Evolutionary conservation across 176 grass and related monocot genomes (phyloP), one percentile per base, ranked within the genome.

Genomic region (Cocos nucifera): DNA sequence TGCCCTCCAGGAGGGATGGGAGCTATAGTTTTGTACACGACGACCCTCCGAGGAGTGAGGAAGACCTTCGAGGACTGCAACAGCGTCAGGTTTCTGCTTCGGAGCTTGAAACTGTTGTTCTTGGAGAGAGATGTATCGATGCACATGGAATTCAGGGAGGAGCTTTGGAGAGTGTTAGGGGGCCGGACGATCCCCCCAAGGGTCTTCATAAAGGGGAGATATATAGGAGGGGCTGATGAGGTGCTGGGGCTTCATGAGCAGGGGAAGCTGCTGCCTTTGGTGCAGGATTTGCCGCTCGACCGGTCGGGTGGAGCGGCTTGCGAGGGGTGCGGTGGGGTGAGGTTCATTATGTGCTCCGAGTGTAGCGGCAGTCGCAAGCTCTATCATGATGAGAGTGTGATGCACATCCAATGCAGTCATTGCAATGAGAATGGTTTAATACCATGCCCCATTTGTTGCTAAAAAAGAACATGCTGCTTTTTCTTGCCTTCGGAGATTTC

Each of bases 101-200:
- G 88, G 59, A 79, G 76, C 67, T 79, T 94, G 51, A 70, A 70
- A 58, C 49, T 73, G 20, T 16, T 69, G 21, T 88, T 88, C 75
- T 81, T 88, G 48, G 89, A 94, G 72, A 79, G 84, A 5, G 89
- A 94, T 69, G 79, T 94, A 32, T 94, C 89, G 54, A 88, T 94
- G 89, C 84, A 94, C 79, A 64, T 82, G 10, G 89, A 78, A 0
- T 85, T 84, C 61, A 58, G 75, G 60, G 84, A 94, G 63, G 78
- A 94, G 70, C 70, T 94, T 54, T 85, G 84, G 80, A 39, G 68
- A 15, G 15, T 75, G 6, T 18, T 75, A 0, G 89, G 78, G 4
- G 72, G 86, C 17, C 64, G 57, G 57, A 80, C 84, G 18, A 65
- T 89, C 61, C 89, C 89, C 22, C 89, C 89, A 23, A 69, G 59